Conservation (phyloP, 2,329 filamentous ascomycete genomes). For the Aureobasidium vineae region DNA sequence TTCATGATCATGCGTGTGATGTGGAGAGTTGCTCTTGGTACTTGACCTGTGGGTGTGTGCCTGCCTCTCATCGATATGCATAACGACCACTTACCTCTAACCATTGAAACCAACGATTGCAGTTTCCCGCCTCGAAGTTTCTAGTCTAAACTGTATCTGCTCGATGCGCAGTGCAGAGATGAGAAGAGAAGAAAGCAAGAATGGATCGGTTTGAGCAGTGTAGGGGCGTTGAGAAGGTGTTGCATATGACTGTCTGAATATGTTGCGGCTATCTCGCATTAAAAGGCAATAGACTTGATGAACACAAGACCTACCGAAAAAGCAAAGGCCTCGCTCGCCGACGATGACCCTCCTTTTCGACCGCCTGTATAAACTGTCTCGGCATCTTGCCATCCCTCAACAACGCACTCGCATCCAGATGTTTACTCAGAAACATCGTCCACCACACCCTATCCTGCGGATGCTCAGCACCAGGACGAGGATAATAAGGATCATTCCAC, state of each 20-base stretch:
- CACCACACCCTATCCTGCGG: background rate
- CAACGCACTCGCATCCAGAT: background rate
- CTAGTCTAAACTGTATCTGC: no score
- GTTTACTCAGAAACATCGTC: background rate
- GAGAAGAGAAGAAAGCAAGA: no score
- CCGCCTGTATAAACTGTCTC: background rate
- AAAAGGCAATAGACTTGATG: background rate
- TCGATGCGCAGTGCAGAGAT: no score
- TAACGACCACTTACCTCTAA: no score
- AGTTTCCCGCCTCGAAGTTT: no score
- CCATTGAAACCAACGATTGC: no score
- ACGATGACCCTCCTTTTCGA: background rate
- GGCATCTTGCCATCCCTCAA: background rate
- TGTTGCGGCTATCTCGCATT: background rate
- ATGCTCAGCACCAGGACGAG: slow-evolving; percentile 37
- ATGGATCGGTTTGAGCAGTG: no score
- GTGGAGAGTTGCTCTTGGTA: background rate
- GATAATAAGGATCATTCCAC: slow-evolving; percentile 54
- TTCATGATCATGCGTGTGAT: background rate
- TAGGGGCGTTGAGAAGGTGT: no score
- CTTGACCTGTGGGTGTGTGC: no score
- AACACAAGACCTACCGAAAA: background rate
- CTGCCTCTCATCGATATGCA: no score
- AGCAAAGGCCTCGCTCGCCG: background rate
- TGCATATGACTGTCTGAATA: no score